Evolutionary conservation across 2,329 filamentous ascomycete genomes (phyloP), one percentile per base, ranked within the genome.

Genomic region (Chaetomium strumarium): DNA sequence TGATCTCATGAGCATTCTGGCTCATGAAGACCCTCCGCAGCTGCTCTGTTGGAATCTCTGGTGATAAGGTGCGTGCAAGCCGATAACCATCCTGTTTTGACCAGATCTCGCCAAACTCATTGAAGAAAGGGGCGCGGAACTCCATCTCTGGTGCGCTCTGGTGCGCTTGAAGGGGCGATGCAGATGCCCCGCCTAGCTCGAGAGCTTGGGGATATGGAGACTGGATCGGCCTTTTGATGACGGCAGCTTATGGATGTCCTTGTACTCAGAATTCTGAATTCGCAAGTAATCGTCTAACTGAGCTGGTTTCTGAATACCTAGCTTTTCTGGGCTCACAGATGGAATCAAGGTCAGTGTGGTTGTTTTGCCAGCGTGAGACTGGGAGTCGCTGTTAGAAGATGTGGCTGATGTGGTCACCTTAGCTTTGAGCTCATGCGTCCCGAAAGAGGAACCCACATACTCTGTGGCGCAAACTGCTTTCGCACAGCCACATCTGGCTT

Each of bases 21-120:
- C 82, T 83, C 61, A 83, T 80, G 70, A 83, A 84, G 62, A 96
- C 85, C 39, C 78, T 78, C 62, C 79, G 78, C 40, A 96, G 73
- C 52, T 83, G 82, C 52, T 82, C 76, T 37, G 75, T 62, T 4
- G 86, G 80, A 45, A 86, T 69, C 53, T 86, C 75, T 34, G 92
- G 91, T 13, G 81, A 85, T 53, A 97, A 74, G 10, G 87, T 87
- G 55, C 81, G 78, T 17, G 90, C 86, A 36, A 97, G 79, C 45
- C 77, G 75, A 62, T 86, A 85, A 55, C 90, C 90, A 66, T 88
- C 81, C 52, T 78, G 75, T 30, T 72, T 69, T 44, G 74, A 69
- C 63, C 90, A 79, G 37, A 88, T 88, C 52, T 79, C 72, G 51
- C 80, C 81, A 67, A 96, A 95, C 55, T 88, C 82, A 39, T 76